A percentile compares a stretch with the other conserved stretches of the same genome.
phyloP scores from a whole-genome alignment of 257 asterid genomes.

The Fraxinus quadrangulata region DNA sequence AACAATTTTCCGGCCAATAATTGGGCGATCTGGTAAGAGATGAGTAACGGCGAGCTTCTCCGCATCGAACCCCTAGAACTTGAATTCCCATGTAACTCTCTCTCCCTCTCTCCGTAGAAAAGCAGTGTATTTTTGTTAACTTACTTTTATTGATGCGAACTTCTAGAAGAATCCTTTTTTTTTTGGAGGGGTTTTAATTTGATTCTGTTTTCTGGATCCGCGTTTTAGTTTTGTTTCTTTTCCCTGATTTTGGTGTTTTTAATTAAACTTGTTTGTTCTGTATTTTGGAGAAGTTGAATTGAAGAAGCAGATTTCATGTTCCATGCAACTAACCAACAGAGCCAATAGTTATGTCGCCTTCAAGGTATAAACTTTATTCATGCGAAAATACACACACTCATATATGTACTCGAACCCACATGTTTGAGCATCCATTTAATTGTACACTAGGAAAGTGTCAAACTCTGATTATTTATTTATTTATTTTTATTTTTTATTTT shows the following conservation, averaged over 20 bases:
- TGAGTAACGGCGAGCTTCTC: constrained; percentile 59
- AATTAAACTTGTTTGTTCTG: neutral
- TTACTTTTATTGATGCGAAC: constrained; percentile 10
- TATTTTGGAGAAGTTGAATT: constrained; percentile 57
- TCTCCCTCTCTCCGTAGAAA: neutral
- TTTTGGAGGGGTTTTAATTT: constrained; percentile 14
- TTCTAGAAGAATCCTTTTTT: constrained; percentile 27
- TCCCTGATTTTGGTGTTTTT: constrained; percentile 8
- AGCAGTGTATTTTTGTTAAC: neutral
- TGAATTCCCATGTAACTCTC: constrained; percentile 57
- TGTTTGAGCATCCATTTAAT: neutral
- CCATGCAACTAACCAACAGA: constrained; percentile 65
- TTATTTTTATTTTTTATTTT: neutral
- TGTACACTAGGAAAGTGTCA: neutral
- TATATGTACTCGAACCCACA: neutral
- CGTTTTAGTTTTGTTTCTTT: constrained; percentile 3
- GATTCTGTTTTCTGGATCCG: constrained; percentile 35
- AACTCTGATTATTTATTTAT: neutral
- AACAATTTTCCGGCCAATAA: constrained; percentile 28
- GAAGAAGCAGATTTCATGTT: constrained; percentile 81
- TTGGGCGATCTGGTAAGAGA: constrained; percentile 42
- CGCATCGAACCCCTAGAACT: constrained; percentile 56
- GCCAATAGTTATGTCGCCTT: constrained; percentile 68
- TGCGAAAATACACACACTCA: neutral
- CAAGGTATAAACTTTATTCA: constrained; percentile 46